Conservation (phyloP, 192 early-diverging fungal species). For the Rhizoclosmatium globosum region DNA sequence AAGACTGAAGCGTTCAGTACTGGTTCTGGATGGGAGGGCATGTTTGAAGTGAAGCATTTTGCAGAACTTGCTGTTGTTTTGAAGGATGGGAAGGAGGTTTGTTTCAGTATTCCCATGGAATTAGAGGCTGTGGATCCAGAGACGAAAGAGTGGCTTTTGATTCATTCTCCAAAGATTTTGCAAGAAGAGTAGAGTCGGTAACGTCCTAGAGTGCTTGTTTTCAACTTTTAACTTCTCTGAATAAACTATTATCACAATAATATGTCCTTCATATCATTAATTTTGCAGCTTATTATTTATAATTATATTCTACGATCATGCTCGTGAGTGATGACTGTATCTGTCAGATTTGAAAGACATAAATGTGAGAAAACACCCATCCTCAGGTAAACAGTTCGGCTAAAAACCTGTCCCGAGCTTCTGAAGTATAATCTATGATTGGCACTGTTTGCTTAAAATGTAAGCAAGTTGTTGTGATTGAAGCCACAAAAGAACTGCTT, state of each 20-base stretch:
- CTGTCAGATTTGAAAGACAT: too few species aligned
- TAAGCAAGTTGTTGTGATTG: too few species aligned
- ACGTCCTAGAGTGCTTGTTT: not conserved
- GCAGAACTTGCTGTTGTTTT: constrained; percentile 22
- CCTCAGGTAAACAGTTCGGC: too few species aligned
- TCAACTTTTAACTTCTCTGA: not conserved
- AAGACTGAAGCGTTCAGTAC: constrained; percentile 10
- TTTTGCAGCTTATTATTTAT: too few species aligned
- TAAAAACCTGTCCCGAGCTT: too few species aligned
- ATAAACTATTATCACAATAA: not conserved
- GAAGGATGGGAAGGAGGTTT: constrained; percentile 21
- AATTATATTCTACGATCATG: too few species aligned
- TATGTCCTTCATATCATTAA: not conserved
- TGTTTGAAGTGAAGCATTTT: constrained; percentile 36
- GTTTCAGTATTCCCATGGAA: constrained; percentile 11
- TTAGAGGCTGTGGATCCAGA: constrained; percentile 33
- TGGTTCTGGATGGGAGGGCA: not conserved
- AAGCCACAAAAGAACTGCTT: too few species aligned
- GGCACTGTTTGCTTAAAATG: too few species aligned
- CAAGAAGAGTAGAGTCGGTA: not conserved
- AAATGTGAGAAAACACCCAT: too few species aligned
- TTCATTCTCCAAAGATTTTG: not conserved
- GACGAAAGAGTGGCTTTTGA: constrained; percentile 31
- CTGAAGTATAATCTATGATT: too few species aligned
- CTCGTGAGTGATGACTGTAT: too few species aligned